phyloP scores from a whole-genome alignment of 495 filamentous ascomycete genomes.

The Bryoglossum gracile region DNA sequence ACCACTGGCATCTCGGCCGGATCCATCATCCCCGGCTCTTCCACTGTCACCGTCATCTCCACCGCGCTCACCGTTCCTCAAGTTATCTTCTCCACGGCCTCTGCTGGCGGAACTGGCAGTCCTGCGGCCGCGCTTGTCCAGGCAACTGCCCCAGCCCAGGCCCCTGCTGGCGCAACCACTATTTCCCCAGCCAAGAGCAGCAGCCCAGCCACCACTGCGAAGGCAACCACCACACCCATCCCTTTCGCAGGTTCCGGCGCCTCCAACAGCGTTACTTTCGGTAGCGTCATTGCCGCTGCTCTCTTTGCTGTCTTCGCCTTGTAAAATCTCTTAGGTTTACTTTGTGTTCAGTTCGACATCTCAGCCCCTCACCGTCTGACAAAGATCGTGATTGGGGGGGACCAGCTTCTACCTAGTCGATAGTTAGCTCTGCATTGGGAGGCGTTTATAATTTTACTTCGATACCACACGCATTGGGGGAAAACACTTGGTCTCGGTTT shows the following conservation, averaged over 20 bases:
- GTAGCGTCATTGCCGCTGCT: constrained; percentile 10
- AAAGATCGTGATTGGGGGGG: no score
- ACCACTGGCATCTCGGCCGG: constrained; percentile 38
- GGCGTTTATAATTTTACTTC: constrained; percentile 3
- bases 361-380: no score
- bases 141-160: constrained; percentile 10
- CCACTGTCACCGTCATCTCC: constrained; percentile 50
- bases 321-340: constrained; percentile 20
- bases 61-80: constrained; percentile 48
- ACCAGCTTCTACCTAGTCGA: no score
- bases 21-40: constrained; percentile 40
- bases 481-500: constrained; percentile 9
- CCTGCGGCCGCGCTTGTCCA: constrained; percentile 8
- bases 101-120: constrained; percentile 22
- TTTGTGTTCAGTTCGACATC: no score
- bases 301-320: constrained; percentile 18
- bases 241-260: neutral
- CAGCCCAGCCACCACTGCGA: constrained; percentile 1
- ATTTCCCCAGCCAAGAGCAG: constrained; percentile 1
- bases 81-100: constrained; percentile 38
- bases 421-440: neutral
- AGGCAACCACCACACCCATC: neutral
- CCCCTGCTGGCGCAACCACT: neutral
- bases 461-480: constrained; percentile 6
- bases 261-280: constrained; percentile 8